Percentiles rank a stretch among this genome's conserved stretches.
These are phyloP conservation scores for Kodamaea plutei DNA, from an alignment of 1,139 yeast genomes.

Conservation along the genomic window DNA sequence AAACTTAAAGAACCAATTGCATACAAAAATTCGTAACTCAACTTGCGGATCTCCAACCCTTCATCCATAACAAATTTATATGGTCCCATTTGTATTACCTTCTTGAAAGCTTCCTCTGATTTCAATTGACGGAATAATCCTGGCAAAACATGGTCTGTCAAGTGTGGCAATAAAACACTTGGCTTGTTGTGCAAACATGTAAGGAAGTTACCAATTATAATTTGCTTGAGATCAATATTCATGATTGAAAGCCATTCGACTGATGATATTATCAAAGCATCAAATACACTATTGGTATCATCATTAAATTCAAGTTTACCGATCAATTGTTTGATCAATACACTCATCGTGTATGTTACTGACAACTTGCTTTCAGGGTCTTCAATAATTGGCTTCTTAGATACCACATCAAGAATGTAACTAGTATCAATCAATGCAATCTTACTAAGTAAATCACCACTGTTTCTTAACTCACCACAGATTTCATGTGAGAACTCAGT, in stretches of 20 bases:
- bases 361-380: conserved; percentile 17
- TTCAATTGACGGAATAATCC: conserved; percentile 52
- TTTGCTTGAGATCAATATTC: conserved; percentile 47
- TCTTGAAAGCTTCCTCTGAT: conserved; percentile 55
- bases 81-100: conserved; percentile 79
- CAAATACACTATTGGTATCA: conserved; percentile 14
- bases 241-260: conserved; percentile 17
- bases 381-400: conserved; percentile 8
- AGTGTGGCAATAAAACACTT: conserved; percentile 10
- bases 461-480: conserved; percentile 15
- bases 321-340: conserved; percentile 31
- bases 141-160: conserved; percentile 31
- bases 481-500: conserved; percentile 11
- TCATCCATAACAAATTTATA: conserved; percentile 80
- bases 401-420: conserved; percentile 17
- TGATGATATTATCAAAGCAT: conserved; percentile 8
- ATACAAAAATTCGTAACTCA: conserved; percentile 68
- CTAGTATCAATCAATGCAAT: conserved; percentile 8
- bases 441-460: conserved; percentile 14
- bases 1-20: conserved; percentile 38
- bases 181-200: conserved; percentile 52
- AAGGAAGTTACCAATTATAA: conserved; percentile 55
- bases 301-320: conserved; percentile 16
- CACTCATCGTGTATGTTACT: conserved; percentile 28
- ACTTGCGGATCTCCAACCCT: conserved; percentile 70